Conservation (phyloP, 2,329 filamentous ascomycete species). For the Fusarium protoensiforme region DNA sequence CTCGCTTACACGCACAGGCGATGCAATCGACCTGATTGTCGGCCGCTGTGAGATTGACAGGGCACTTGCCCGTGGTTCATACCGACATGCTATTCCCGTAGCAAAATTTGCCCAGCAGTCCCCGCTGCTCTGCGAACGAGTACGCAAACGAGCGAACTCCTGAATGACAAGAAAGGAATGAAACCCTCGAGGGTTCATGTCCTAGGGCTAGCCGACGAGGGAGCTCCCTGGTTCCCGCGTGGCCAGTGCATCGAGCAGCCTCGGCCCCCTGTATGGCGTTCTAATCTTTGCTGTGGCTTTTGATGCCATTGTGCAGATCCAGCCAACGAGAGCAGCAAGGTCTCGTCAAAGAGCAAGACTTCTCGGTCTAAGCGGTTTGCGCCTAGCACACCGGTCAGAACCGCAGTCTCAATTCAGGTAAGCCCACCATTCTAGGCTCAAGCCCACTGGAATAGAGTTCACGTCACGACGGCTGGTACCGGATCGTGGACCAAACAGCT, state of each 20-base stretch:
- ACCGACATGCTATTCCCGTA: not conserved
- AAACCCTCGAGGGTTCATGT: conserved; percentile 18
- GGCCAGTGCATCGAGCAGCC: conserved; percentile 30
- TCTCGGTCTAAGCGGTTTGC: conserved; percentile 6
- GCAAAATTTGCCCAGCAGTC: not conserved
- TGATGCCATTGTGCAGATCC: conserved; percentile 22
- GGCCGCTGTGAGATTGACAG: conserved; percentile 27
- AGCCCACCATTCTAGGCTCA: conserved; percentile 30
- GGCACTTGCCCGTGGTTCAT: not conserved
- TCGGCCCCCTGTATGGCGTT: conserved; percentile 16
- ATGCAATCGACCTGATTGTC: conserved; percentile 11
- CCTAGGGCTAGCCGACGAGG: conserved; percentile 32
- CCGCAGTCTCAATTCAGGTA: conserved; percentile 8
- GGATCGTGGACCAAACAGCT: conserved; percentile 18
- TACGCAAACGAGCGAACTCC: conserved; percentile 16
- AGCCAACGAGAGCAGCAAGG: conserved; percentile 6
- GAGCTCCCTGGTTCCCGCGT: conserved; percentile 38
- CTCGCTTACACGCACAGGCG: conserved; percentile 14
- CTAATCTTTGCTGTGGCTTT: conserved; percentile 13
- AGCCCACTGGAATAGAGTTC: conserved; percentile 24
- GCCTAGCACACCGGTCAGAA: conserved; percentile 5
- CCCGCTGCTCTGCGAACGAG: not conserved
- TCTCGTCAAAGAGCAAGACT: conserved; percentile 2
- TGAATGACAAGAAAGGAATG: conserved; percentile 13
- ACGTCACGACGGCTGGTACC: conserved; percentile 31